Conservation (phyloP, 2,329 filamentous ascomycete genomes). For the Colletotrichum limetticola region DNA sequence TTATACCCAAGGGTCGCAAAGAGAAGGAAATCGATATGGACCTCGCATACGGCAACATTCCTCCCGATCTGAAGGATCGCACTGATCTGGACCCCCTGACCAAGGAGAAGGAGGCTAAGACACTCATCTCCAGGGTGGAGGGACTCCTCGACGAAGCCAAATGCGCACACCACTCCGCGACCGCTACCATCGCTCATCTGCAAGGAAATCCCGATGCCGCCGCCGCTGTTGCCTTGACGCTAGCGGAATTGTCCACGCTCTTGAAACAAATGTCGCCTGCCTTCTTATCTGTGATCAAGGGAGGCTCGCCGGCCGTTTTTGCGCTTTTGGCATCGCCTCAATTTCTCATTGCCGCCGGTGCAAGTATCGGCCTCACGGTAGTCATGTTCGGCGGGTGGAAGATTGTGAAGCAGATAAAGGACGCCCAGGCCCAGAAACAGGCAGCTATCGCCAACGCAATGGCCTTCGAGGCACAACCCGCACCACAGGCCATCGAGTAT, state of each 20-base stretch:
- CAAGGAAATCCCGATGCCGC: constrained; percentile 82
- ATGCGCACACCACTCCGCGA: constrained; percentile 86
- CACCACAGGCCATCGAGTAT: constrained; percentile 28
- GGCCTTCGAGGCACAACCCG: constrained; percentile 41
- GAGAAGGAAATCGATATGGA: constrained; percentile 83
- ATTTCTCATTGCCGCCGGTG: constrained; percentile 91
- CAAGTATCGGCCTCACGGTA: constrained; percentile 92
- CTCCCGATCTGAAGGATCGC: constrained; percentile 70
- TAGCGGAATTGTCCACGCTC: constrained; percentile 89
- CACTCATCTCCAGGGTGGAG: constrained; percentile 80
- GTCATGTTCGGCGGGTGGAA: constrained; percentile 97
- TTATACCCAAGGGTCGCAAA: constrained; percentile 42
- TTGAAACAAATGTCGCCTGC: constrained; percentile 86
- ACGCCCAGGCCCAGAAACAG: constrained; percentile 47
- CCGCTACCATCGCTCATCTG: constrained; percentile 81
- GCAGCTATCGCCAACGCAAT: constrained; percentile 39
- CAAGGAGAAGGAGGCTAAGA: constrained; percentile 58
- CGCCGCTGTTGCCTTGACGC: constrained; percentile 89
- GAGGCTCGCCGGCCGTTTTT: constrained; percentile 85
- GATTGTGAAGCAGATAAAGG: constrained; percentile 87
- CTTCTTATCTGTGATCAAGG: constrained; percentile 80
- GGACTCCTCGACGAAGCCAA: constrained; percentile 85
- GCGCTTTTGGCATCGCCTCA: constrained; percentile 89
- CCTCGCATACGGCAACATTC: constrained; percentile 87
- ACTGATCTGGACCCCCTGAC: constrained; percentile 62